phyloP scores from a whole-genome alignment of 2,329 filamentous ascomycete species.

The Xylariaceae sp. region DNA sequence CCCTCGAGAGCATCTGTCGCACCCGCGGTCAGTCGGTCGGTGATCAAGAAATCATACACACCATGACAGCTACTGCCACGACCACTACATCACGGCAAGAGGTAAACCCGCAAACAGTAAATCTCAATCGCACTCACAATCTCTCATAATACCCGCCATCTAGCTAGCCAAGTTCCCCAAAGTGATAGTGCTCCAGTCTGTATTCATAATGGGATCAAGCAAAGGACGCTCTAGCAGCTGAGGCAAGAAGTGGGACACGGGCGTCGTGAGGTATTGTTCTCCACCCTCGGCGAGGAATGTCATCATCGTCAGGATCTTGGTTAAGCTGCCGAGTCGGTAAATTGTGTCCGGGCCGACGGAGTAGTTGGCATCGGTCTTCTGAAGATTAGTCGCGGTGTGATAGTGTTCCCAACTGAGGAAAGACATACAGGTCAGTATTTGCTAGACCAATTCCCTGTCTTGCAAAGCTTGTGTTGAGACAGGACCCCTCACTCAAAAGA shows the following conservation, averaged over 20 bases:
- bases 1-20: slow-evolving; percentile 23
- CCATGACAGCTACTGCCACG: too few relatives aligned
- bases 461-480: too few relatives aligned
- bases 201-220: slow-evolving; percentile 22
- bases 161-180: slow-evolving; percentile 30
- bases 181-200: slow-evolving; percentile 24
- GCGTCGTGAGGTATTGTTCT: slow-evolving; percentile 27
- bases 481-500: too few relatives aligned
- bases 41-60: neutral
- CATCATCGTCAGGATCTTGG: slow-evolving; percentile 32
- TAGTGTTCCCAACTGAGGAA: slow-evolving; percentile 29
- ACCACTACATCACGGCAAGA: neutral
- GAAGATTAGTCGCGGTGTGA: slow-evolving; percentile 25
- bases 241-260: slow-evolving; percentile 27
- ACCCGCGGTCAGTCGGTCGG: neutral
- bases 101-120: neutral
- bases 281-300: slow-evolving; percentile 29
- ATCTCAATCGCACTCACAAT: slow-evolving; percentile 24
- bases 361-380: slow-evolving; percentile 19
- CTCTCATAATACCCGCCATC: slow-evolving; percentile 28
- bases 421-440: too few relatives aligned
- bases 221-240: slow-evolving; percentile 19
- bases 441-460: too few relatives aligned
- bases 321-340: slow-evolving; percentile 29
- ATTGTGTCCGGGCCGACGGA: slow-evolving; percentile 27